Evolutionary conservation across 495 filamentous ascomycete species (phyloP).

Genomic region (Hyaloscypha bicolor): DNA sequence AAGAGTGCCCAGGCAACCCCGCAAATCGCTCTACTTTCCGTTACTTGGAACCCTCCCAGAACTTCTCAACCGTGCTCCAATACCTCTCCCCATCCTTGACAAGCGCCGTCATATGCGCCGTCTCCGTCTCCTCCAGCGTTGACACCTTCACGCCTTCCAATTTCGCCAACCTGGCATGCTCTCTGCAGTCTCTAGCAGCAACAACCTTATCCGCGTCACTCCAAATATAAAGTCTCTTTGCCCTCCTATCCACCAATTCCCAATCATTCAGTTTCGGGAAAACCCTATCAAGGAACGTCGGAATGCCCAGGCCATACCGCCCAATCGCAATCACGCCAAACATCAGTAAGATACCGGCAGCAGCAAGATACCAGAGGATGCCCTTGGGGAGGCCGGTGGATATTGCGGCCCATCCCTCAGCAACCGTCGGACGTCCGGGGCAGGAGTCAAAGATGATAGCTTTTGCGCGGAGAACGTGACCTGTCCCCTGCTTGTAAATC

Average conservation of each 20-base stretch:
- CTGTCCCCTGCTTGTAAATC: neutral
- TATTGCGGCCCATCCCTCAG: constrained; percentile 10
- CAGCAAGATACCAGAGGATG: constrained; percentile 3
- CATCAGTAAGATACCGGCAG: neutral
- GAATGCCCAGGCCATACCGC: neutral
- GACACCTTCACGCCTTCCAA: constrained; percentile 32
- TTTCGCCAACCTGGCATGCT: constrained; percentile 35
- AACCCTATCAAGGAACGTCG: constrained; percentile 33
- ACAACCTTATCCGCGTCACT: constrained; percentile 43
- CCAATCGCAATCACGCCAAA: neutral
- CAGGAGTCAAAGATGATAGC: constrained; percentile 14
- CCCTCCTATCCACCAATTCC: constrained; percentile 17
- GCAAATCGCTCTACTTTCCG: neutral
- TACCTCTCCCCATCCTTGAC: constrained; percentile 37
- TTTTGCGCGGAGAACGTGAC: constrained; percentile 1
- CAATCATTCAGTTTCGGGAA: constrained; percentile 34
- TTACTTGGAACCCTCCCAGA: constrained; percentile 29
- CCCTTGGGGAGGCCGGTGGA: constrained; percentile 15
- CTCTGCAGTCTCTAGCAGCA: constrained; percentile 38
- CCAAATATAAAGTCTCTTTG: constrained; percentile 39
- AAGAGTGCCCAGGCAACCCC: too few species aligned
- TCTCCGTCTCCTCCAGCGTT: constrained; percentile 36
- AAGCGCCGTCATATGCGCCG: constrained; percentile 43
- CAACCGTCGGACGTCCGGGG: neutral
- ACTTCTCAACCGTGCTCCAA: constrained; percentile 34